phyloP scores from a whole-genome alignment of 805 yeast genomes.

The Saturnispora dispora region DNA sequence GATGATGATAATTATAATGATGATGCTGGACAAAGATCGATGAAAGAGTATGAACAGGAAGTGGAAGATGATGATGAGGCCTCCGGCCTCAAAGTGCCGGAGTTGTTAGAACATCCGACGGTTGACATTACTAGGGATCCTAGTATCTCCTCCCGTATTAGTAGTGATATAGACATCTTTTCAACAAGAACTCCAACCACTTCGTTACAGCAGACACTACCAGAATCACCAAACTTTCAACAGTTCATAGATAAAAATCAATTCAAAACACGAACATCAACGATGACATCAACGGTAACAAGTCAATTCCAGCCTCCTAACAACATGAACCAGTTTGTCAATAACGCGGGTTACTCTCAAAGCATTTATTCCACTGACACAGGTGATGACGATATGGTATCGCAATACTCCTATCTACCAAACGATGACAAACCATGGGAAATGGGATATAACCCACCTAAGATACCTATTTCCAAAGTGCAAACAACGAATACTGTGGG shows the following conservation, averaged over 20 bases:
- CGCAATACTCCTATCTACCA: constrained; percentile 17
- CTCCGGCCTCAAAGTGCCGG: neutral
- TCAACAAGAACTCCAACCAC: constrained; percentile 4
- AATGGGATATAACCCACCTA: constrained; percentile 8
- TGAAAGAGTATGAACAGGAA: constrained; percentile 6
- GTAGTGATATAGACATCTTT: constrained; percentile 12
- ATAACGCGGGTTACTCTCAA: constrained; percentile 9
- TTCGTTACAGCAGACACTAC: neutral
- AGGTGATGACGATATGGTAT: constrained; percentile 12
- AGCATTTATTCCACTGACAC: constrained; percentile 11
- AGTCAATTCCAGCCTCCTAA: constrained; percentile 5
- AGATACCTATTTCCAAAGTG: neutral
- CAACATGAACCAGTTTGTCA: constrained; percentile 5
- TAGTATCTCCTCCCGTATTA: constrained; percentile 12
- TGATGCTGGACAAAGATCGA: constrained; percentile 1
- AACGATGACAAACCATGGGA: constrained; percentile 18
- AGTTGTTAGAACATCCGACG: constrained; percentile 9
- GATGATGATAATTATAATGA: neutral
- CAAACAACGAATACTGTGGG: neutral
- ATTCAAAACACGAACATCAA: neutral
- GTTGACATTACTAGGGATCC: constrained; percentile 11
- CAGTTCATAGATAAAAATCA: neutral
- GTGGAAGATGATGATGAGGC: neutral
- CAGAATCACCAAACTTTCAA: neutral
- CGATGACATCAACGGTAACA: constrained; percentile 2